A percentile compares a stretch with the other conserved stretches of the same genome.
These are phyloP conservation scores for Exophiala bonariae DNA, from an alignment of 2,329 filamentous ascomycete genomes.

Conservation along the genomic window DNA sequence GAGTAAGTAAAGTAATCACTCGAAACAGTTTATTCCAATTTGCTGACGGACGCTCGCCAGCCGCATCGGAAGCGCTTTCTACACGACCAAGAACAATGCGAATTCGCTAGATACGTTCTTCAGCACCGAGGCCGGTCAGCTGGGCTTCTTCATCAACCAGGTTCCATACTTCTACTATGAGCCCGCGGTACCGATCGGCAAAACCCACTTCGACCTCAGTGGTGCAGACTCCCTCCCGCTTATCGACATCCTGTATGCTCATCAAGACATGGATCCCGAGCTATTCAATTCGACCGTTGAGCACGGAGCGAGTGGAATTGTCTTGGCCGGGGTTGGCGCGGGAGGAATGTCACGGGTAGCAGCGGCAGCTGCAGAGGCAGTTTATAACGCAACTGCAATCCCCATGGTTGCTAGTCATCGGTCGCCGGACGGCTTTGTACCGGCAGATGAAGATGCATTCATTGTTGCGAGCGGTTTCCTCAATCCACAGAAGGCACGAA, in stretches of 20 bases:
- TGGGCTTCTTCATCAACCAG: constrained; percentile 60
- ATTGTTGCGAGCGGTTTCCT: constrained; percentile 3
- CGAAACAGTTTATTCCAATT: neutral
- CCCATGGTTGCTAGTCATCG: constrained; percentile 1
- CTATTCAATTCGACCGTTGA: constrained; percentile 1
- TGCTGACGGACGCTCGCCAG: neutral
- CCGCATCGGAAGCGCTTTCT: constrained; percentile 59
- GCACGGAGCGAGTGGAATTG: constrained; percentile 1
- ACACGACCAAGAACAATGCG: constrained; percentile 62
- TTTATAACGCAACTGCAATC: constrained; percentile 1
- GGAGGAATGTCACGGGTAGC: neutral
- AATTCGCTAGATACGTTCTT: constrained; percentile 65
- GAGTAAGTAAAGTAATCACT: constrained; percentile 36
- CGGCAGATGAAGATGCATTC: neutral
- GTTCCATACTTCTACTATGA: constrained; percentile 62
- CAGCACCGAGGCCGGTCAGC: constrained; percentile 55
- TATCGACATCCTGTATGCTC: constrained; percentile 2
- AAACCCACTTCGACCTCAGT: constrained; percentile 23
- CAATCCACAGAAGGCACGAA: constrained; percentile 1
- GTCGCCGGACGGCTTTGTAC: neutral
- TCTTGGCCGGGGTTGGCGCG: neutral
- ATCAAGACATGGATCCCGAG: constrained; percentile 5
- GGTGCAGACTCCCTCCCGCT: neutral
- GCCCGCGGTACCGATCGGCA: constrained; percentile 50
- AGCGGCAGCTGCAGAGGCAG: neutral